phyloP scores from a whole-genome alignment of 139 green algal species.

The Limnomonas spitsbergensis region DNA sequence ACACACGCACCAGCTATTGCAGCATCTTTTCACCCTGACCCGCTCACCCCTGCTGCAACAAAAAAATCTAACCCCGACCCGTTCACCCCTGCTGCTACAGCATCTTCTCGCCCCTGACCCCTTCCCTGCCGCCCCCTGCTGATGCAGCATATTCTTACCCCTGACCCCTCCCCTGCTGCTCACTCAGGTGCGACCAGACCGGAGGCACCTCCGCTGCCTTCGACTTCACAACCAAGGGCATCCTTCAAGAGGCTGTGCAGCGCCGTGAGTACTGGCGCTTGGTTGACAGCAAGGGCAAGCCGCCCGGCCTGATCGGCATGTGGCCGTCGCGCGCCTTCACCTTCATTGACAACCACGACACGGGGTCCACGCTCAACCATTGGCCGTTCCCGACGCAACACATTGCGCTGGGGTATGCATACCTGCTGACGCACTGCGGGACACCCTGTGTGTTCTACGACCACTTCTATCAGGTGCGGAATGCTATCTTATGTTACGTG shows the following conservation, averaged over 20 bases:
- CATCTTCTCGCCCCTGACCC: too few relatives aligned
- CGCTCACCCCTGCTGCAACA: too few relatives aligned
- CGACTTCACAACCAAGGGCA: constrained; percentile 97
- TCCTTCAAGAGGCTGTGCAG: constrained; percentile 88
- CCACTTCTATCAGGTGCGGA: constrained; percentile 55
- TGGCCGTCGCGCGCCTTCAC: constrained; percentile 84
- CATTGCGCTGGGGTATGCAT: constrained; percentile 83
- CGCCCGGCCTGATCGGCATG: constrained; percentile 80
- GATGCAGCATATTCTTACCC: too few relatives aligned
- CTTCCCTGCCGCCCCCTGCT: too few relatives aligned
- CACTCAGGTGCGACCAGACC: constrained; percentile 85
- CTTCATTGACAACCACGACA: constrained; percentile 97
- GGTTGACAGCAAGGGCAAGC: constrained; percentile 6
- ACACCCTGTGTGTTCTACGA: constrained; percentile 90
- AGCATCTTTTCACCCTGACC: too few relatives aligned
- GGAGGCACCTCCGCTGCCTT: constrained; percentile 86
- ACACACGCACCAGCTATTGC: too few relatives aligned
- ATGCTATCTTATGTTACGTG: too few relatives aligned
- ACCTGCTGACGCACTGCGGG: constrained; percentile 91
- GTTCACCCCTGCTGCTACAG: too few relatives aligned
- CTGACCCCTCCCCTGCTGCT: too few relatives aligned
- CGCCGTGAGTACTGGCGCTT: constrained; percentile 88
- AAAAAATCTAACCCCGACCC: too few relatives aligned
- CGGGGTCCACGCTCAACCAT: constrained; percentile 47
- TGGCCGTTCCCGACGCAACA: constrained; percentile 6